Percentiles rank a stretch among this genome's conserved stretches.
These are phyloP conservation scores for Astragalus glycyphyllos DNA, from an alignment of 306 rosid genomes.

Conservation along the genomic window DNA sequence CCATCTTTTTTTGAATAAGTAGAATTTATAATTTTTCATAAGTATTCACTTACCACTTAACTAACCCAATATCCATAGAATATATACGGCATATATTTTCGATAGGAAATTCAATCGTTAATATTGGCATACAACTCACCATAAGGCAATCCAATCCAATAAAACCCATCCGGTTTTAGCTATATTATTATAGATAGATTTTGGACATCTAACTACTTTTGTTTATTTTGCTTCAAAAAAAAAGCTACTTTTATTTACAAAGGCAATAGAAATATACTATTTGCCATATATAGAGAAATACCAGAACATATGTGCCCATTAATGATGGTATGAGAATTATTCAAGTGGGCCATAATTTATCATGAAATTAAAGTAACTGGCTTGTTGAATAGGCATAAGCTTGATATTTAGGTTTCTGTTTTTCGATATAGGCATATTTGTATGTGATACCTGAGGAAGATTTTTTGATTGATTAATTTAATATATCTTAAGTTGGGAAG, in stretches of 20 bases:
- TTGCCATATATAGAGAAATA: background rate
- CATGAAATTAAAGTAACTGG: background rate
- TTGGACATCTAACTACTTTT: slow-evolving; percentile 4
- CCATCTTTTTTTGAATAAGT: too few relatives aligned
- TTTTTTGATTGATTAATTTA: slow-evolving; percentile 27
- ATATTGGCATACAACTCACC: slow-evolving; percentile 17
- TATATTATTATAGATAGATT: background rate
- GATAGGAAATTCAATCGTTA: slow-evolving; percentile 1
- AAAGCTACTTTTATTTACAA: too few relatives aligned
- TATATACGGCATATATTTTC: background rate
- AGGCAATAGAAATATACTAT: too few relatives aligned
- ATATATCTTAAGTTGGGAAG: background rate
- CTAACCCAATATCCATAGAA: too few relatives aligned
- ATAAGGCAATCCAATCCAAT: slow-evolving; percentile 11
- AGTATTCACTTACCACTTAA: too few relatives aligned
- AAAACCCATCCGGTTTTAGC: slow-evolving; percentile 2
- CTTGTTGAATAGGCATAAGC: slow-evolving; percentile 1
- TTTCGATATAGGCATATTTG: background rate
- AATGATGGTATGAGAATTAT: background rate
- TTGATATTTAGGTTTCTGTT: slow-evolving; percentile 1
- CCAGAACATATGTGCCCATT: slow-evolving; percentile 38
- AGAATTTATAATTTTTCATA: too few relatives aligned
- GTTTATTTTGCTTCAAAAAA: too few relatives aligned
- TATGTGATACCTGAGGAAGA: slow-evolving; percentile 33
- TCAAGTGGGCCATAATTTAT: background rate